Base-by-base conservation (phyloP, 2,329 filamentous ascomycete genomes). In the Colletotrichum limetticola region DNA sequence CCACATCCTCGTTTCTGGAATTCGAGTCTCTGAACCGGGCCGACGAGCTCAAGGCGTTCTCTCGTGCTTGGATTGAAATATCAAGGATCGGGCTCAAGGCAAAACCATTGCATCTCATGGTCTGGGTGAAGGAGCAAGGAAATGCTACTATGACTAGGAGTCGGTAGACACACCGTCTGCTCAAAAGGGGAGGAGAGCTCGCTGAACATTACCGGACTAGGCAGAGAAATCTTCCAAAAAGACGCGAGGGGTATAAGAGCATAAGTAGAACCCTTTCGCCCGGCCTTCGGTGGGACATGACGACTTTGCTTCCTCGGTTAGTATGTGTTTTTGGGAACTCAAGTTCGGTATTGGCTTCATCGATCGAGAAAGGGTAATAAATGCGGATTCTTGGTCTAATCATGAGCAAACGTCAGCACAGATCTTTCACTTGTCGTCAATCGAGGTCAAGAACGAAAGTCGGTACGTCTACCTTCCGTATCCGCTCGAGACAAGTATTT, bases 91-190 rank as follows among this genome's bases (percentile, higher is more conserved):
- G 42, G 3, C 19, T 49, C 42, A 46, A 9, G 0, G 42, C 19
- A 4, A 46, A 9, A 7, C 42, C 42, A 46, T 8, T 46, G 19
- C 3, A n/a, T 8, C 8, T n/a, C 19, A 19, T 49, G 42, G 7
- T n/a, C 19, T 49, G 4, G 19, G 3, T 8, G 19, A 11, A 49
- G 8, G 42, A 49, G 42, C 19, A 49, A 8, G 19, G 19, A 8
- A 0, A n/a, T 16, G 42, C 19, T n/a, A n/a, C 42, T n/a, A n/a
- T 5, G 42, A 49, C 1, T 8, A 4, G 42, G 19, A 49, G 12
- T 3, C 0, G 19, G 8, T 7, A n/a, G 42, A 11, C 16, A 3
- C 0, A 0, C 6, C 42, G 19, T 0, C 42, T n/a, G 8, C 19
- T 49, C 19, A 8, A 49, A 19, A n/a, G 19, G 3, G 3, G 42